Evolutionary conservation across 108 stramenopile genomes (phyloP), one percentile per base, ranked within the genome.

Genomic region (Ochromonas danica): DNA sequence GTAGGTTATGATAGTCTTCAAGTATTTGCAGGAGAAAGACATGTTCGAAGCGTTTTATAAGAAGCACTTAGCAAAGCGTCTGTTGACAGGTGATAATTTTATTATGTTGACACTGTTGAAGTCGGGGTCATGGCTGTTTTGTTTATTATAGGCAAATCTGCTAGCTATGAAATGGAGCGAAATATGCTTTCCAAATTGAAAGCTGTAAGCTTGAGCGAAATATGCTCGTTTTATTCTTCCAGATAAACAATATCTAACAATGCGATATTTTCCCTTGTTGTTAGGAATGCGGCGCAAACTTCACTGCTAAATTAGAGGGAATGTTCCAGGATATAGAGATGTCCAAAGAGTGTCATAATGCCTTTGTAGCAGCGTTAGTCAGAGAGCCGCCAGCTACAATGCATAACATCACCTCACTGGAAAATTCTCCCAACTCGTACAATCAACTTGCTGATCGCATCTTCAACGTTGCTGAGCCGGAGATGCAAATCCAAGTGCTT

Each of bases 321-420:
- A 99, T 99, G 98, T 98, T 98, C 84, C 93, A 92, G 81, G 98
- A 99, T 87, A 93, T 97, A 82, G 95, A 94, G 41, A 89, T 94
- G 86, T 91, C 90, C 71, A 80, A 89, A 41, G 95, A 97, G 31
- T 67, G 63, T 36, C 31, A 14, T 10, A 36, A 3, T 36, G 17
- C 22, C 17, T 57, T 57, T n/a, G n/a, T n/a, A n/a, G n/a, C 51
- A 10, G 51, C 51, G 51, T 17, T 10, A 57, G 51, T 22, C 17
- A 10, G 17, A 57, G 51, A 10, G 51, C 51, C 51, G 22, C 17
- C 51, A 22, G 17, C 51, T 17, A 22, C 51, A 22, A 10, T 22
- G 51, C 10, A 10, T 10, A 22, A 57, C 51, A 22, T 17, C 51
- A 10, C 17, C 51, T 57, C 17, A 57, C 17, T 22, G 51, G 51